Conservation (phyloP, 1,284 basidiomycete species). For the Pyrrhoderma lamaoense region DNA sequence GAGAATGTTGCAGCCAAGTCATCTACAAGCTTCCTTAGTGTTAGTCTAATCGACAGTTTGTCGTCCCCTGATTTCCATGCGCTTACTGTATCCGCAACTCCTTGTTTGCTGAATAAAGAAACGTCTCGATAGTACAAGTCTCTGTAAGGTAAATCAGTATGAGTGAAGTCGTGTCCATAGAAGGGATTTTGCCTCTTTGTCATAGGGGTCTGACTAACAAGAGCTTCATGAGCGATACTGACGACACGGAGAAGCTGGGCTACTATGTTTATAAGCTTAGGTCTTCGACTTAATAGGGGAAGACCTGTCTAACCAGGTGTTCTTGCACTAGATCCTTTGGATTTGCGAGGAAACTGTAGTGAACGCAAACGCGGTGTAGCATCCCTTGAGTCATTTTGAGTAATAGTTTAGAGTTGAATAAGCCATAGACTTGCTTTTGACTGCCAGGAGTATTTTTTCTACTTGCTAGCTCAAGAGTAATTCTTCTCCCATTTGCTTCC, state of each 20-base stretch:
- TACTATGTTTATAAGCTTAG: conserved; percentile 25
- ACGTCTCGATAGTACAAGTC: conserved; percentile 87
- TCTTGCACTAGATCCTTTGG: conserved; percentile 38
- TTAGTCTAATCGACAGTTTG: conserved; percentile 6
- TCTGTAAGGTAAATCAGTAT: conserved; percentile 32
- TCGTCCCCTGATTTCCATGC: not conserved
- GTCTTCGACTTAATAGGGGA: conserved; percentile 13
- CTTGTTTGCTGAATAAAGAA: conserved; percentile 65
- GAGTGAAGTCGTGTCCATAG: not conserved
- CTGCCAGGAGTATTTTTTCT: conserved; percentile 19
- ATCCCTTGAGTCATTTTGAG: conserved; percentile 15
- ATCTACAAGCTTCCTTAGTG: conserved; percentile 65
- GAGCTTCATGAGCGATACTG: conserved; percentile 57
- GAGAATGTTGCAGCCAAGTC: conserved; percentile 79
- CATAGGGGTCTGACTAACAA: conserved; percentile 43
- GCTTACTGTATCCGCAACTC: conserved; percentile 62
- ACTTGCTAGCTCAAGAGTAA: conserved; percentile 26
- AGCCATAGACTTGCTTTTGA: conserved; percentile 19
- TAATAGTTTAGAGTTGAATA: not conserved
- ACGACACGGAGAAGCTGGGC: conserved; percentile 60
- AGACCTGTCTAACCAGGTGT: conserved; percentile 39
- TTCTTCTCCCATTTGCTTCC: conserved; percentile 18
- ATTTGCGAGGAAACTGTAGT: conserved; percentile 33
- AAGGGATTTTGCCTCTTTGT: conserved; percentile 57
- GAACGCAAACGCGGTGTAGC: conserved; percentile 19